These are phyloP conservation scores for Lagenidium sp. DNA, from an alignment of 352 stramenopile species.

Conservation along the genomic window DNA sequence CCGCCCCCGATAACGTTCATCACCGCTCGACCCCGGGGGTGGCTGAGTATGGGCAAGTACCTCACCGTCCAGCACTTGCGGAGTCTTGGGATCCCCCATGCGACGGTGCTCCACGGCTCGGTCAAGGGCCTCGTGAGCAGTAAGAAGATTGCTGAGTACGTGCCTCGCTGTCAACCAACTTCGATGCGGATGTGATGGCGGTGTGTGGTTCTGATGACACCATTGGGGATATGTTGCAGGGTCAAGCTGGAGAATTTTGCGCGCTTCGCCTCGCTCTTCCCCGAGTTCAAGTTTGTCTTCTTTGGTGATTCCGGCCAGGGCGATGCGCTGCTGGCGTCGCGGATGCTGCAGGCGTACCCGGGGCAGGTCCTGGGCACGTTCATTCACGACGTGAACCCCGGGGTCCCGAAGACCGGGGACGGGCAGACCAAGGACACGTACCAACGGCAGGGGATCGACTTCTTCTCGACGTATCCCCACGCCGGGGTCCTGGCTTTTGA, in stretches of 20 bases:
- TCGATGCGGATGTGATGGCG: background rate
- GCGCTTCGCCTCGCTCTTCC: conserved; percentile 68
- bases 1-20: conserved; percentile 71
- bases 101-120: conserved; percentile 71
- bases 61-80: conserved; percentile 74
- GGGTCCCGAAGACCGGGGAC: conserved; percentile 44
- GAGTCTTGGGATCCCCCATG: conserved; percentile 62
- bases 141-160: conserved; percentile 65
- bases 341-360: conserved; percentile 39
- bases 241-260: conserved; percentile 80
- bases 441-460: conserved; percentile 55
- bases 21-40: conserved; percentile 67
- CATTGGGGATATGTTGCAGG: conserved; percentile 7
- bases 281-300: conserved; percentile 83
- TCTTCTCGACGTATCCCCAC: conserved; percentile 65
- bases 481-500: conserved; percentile 44
- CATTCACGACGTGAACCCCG: conserved; percentile 73
- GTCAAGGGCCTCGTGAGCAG: conserved; percentile 74
- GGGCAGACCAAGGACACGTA: conserved; percentile 50
- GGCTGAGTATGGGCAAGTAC: conserved; percentile 69
- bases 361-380: conserved; percentile 62
- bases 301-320: conserved; percentile 79
- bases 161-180: background rate
- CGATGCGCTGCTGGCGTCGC: conserved; percentile 61
- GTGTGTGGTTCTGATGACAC: background rate